These are phyloP conservation scores for Gynostemma pentaphyllum DNA, from an alignment of 306 rosid species.

Conservation along the genomic window DNA sequence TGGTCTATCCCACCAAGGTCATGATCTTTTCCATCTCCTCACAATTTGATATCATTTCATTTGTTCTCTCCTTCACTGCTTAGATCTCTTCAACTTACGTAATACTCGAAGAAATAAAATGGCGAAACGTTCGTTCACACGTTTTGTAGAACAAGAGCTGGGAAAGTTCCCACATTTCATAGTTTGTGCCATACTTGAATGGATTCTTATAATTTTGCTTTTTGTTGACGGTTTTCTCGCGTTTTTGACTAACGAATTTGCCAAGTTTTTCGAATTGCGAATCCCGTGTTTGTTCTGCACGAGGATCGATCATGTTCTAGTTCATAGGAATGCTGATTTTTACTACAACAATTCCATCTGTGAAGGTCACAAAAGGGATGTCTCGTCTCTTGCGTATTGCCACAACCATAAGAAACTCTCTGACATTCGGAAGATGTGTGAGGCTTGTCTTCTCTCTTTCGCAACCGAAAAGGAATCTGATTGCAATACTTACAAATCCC, in stretches of 20 bases:
- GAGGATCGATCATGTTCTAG: slow-evolving; percentile 51
- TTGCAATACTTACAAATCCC: slow-evolving; percentile 59
- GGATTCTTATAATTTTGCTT: slow-evolving; percentile 54
- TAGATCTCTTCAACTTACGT: not conserved
- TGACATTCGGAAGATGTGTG: slow-evolving; percentile 71
- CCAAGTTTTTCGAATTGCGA: slow-evolving; percentile 55
- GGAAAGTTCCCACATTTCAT: slow-evolving; percentile 45
- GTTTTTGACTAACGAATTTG: slow-evolving; percentile 55
- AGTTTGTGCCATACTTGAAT: slow-evolving; percentile 63
- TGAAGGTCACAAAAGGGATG: slow-evolving; percentile 59
- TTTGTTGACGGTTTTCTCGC: slow-evolving; percentile 65
- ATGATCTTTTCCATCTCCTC: slow-evolving; percentile 9
- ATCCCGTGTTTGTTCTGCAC: slow-evolving; percentile 76
- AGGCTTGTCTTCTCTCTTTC: slow-evolving; percentile 71
- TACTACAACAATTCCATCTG: slow-evolving; percentile 68
- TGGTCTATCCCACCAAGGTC: slow-evolving; percentile 12
- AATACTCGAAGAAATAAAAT: too few species aligned
- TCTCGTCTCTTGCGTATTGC: slow-evolving; percentile 72
- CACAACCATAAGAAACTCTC: slow-evolving; percentile 65
- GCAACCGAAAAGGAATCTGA: slow-evolving; percentile 65
- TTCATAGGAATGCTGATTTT: slow-evolving; percentile 36
- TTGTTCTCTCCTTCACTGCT: not conserved
- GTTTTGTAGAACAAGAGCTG: not conserved
- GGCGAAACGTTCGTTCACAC: not conserved
- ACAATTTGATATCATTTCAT: not conserved